Percentiles rank a stretch among this genome's conserved stretches.
These are phyloP conservation scores for Marchantia polymorpha DNA, from an alignment of 225 moss, liverwort and hornwort genomes.

Conservation along the genomic window DNA sequence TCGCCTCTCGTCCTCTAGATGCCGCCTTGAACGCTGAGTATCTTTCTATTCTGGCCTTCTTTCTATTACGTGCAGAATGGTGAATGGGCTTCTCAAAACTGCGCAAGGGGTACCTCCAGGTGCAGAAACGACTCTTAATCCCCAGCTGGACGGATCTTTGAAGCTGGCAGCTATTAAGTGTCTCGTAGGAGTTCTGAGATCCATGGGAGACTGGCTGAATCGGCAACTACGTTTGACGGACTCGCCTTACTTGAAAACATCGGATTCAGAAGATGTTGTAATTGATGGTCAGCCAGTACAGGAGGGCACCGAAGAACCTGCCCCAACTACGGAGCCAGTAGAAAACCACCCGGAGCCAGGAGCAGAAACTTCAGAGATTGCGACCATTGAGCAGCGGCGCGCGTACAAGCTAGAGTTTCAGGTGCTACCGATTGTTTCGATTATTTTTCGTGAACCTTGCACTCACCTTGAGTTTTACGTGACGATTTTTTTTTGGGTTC, in stretches of 20 bases:
- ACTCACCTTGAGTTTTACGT: too few relatives aligned
- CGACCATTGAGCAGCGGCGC: constrained; percentile 91
- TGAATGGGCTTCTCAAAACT: constrained; percentile 94
- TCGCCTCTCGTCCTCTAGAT: too few relatives aligned
- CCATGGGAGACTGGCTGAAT: constrained; percentile 99
- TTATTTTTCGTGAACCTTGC: too few relatives aligned
- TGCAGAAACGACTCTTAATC: constrained; percentile 84
- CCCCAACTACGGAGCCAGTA: background rate
- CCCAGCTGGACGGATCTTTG: constrained; percentile 79
- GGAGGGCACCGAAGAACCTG: constrained; percentile 67
- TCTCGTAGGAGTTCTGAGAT: constrained; percentile 92
- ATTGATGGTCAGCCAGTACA: constrained; percentile 54
- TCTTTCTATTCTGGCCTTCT: background rate
- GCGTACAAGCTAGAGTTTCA: constrained; percentile 96
- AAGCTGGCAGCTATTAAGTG: constrained; percentile 99
- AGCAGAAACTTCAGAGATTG: constrained; percentile 89
- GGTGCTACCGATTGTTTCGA: constrained; percentile 35
- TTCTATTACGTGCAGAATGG: constrained; percentile 63
- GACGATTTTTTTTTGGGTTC: too few relatives aligned
- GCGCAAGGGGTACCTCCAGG: constrained; percentile 96
- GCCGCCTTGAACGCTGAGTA: background rate
- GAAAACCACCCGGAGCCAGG: constrained; percentile 34
- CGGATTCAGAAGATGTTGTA: constrained; percentile 67
- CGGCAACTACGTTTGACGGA: constrained; percentile 90
- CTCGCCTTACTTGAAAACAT: constrained; percentile 79